Base-by-base conservation (phyloP, 148 eudicot genomes). In the Rhododendron simsii region DNA sequence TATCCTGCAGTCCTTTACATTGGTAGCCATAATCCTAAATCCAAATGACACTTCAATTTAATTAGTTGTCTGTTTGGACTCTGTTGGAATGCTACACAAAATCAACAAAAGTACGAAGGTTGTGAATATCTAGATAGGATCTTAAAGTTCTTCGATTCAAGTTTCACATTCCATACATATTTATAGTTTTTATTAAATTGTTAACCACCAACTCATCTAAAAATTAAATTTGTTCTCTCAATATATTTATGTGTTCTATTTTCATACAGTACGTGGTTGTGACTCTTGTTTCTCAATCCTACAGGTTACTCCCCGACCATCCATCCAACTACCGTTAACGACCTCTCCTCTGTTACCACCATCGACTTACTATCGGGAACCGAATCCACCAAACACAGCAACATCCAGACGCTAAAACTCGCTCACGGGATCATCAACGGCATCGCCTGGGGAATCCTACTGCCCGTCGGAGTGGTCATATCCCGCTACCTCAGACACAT, bases 401-500 rank as follows among this genome's bases (percentile, higher is more conserved):
- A 89, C 80, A 21, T 91, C 41, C 80, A 80, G 5, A 91, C 89
- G 11, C 81, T 97, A 26, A 97, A 97, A 87, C 33, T 87, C 11
- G 93, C 86, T 0, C 99, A 97, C 53, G 98, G 99, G 4, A 82
- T 91, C 87, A 85, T 92, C 5, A 97, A 95, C 48, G 95, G 94
- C 1, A 59, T 97, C 73, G 90, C 99, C 0, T 97, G 99, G 99
- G 99, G 99, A 11, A 73, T 95, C 0, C 85, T 95, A 63, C 94
- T 97, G 0, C 99, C 99, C 4, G 71, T 88, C 16, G 99, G 99
- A 7, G 93, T 89, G 0, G 89, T 93, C 45, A 90, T 89, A 2
- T 90, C 99, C 5, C 96, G 99, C 1, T 97, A 97, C 87, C 91
- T 97, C 2, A 87, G 99, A 35, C 98, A 95, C 86, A 67, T 95